Evolutionary conservation across 192 early-diverging fungal species (phyloP), one percentile per base, ranked within the genome.

Genomic region (Entomortierella parvispora): DNA sequence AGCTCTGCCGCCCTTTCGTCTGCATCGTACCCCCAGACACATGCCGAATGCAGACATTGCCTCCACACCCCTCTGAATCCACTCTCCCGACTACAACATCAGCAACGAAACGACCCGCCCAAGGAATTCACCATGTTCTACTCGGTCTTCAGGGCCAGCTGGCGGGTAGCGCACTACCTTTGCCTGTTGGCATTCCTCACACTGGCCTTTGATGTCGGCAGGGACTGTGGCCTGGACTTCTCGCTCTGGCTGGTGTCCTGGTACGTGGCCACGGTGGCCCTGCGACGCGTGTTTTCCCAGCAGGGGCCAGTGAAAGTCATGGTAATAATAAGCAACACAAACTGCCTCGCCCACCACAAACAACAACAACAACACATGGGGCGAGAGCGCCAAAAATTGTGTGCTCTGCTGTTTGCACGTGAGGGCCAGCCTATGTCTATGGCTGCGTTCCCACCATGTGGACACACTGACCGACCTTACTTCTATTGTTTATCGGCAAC

Each of bases 211-310:
- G 71, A 76, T 33, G 49, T 76, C 59, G 48, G 58, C 34, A 76
- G 66, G 40, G 52, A 53, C 29, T 67, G 64, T 43, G 71, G 71
- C 3, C 71, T 76, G 46, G 59, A 76, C 51, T 76, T 62, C 53
- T 76, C 71, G 18, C 51, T 76, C 51, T 76, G 71, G 71, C 58
- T 76, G 26, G 71, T 76, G 44, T 66, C 71, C 4, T 76, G 65
- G 64, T 76, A 76, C 43, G 28, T 57, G 25, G 47, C 34, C 45
- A 67, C 51, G 23, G 49, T 76, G 23, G 10, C 50, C 45, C 57
- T 76, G 34, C 28, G 53, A 34, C 64, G 71, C 34, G 25, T 76
- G 46, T 53, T 75, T 55, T 46, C 53, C 2, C 52, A 43, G 9
- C 44, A 56, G 20, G 31, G 52, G 14, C 40, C 59, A 23, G 32